phyloP scores from a whole-genome alignment of 495 filamentous ascomycete species.

The Cryomyces antarcticus region DNA sequence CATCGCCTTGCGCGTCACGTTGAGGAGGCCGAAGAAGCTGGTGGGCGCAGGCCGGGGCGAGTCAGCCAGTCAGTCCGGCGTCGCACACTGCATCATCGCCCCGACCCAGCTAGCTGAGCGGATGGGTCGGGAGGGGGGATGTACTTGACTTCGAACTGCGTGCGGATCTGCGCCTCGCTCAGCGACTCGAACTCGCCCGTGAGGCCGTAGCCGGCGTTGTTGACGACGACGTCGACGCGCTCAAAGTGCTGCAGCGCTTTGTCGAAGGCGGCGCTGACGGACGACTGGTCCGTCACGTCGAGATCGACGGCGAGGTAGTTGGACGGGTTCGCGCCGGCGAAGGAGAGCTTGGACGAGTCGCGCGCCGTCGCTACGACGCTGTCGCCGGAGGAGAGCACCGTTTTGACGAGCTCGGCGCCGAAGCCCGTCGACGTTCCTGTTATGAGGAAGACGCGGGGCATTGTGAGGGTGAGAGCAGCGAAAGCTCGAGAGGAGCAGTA shows the following conservation, averaged over 20 bases:
- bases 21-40: conserved; percentile 17
- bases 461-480: neutral
- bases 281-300: conserved; percentile 13
- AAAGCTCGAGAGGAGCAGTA: neutral
- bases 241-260: conserved; percentile 16
- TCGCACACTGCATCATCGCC: too few species aligned
- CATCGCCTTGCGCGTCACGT: conserved; percentile 23
- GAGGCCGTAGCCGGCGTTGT: conserved; percentile 20
- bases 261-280: conserved; percentile 16
- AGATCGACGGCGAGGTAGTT: conserved; percentile 13
- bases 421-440: conserved; percentile 20
- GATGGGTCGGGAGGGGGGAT: too few species aligned
- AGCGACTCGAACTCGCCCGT: conserved; percentile 17
- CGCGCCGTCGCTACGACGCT: conserved; percentile 20
- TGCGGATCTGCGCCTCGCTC: conserved; percentile 14
- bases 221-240: conserved; percentile 18
- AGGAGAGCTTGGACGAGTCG: conserved; percentile 11
- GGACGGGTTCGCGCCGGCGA: conserved; percentile 4
- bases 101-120: too few species aligned
- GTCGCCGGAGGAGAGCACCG: conserved; percentile 14
- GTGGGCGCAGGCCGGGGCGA: too few species aligned
- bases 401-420: conserved; percentile 16
- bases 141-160: conserved; percentile 18
- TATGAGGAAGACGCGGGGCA: conserved; percentile 18
- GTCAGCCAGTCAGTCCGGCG: too few species aligned